Evolutionary conservation across 805 yeast species (phyloP).

Genomic region (Metschnikowia hibisci): DNA sequence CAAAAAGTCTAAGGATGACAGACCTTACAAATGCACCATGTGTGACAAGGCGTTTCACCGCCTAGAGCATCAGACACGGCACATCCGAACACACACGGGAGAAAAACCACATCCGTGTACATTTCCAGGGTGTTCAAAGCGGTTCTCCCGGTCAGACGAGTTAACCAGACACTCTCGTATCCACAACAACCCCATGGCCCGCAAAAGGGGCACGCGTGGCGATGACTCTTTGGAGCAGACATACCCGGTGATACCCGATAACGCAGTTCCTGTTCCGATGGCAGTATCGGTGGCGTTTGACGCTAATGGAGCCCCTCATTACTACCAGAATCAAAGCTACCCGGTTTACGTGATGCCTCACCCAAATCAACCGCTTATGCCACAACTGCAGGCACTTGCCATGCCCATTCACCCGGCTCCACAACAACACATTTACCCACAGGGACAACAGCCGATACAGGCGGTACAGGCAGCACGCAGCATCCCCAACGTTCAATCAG

Average conservation of each 20-base stretch:
- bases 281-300: conserved; percentile 31
- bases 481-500: conserved; percentile 6
- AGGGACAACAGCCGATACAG: conserved; percentile 4
- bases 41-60: conserved; percentile 86
- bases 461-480: background rate
- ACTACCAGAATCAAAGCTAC: conserved; percentile 26
- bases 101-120: conserved; percentile 86
- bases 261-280: conserved; percentile 9
- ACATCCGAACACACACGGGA: conserved; percentile 89
- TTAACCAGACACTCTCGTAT: conserved; percentile 81
- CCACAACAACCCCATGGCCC: conserved; percentile 53
- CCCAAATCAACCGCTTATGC: conserved; percentile 5
- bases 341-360: conserved; percentile 37
- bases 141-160: conserved; percentile 80
- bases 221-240: conserved; percentile 8
- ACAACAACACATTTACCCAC: conserved; percentile 1
- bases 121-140: conserved; percentile 78
- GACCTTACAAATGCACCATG: conserved; percentile 83
- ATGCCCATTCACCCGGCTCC: conserved; percentile 7
- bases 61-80: conserved; percentile 87
- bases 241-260: conserved; percentile 8
- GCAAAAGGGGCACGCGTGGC: conserved; percentile 11
- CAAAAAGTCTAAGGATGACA: conserved; percentile 21
- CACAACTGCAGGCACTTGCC: conserved; percentile 12
- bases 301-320: conserved; percentile 28